Conservation (phyloP, 805 yeast genomes). For the Ogataea zsoltii region DNA sequence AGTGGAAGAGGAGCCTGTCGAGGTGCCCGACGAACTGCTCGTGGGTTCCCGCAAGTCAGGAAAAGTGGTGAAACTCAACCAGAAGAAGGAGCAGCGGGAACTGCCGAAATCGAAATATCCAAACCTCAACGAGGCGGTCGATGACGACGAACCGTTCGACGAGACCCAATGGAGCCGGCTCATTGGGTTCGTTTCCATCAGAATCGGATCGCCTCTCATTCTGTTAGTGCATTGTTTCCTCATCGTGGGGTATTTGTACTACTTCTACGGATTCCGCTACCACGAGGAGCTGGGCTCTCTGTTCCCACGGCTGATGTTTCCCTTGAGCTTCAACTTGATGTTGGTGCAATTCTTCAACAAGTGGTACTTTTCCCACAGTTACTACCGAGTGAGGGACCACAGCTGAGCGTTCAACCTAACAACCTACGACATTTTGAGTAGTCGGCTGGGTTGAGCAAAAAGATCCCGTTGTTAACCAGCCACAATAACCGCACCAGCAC, state of each 20-base stretch:
- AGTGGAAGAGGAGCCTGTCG: neutral
- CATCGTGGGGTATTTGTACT: slow-evolving; percentile 22
- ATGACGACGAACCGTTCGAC: slow-evolving; percentile 16
- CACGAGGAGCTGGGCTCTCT: slow-evolving; percentile 10
- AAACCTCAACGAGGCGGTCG: slow-evolving; percentile 11
- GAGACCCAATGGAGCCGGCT: slow-evolving; percentile 24
- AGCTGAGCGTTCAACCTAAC: too few species aligned
- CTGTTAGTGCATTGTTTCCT: slow-evolving; percentile 27
- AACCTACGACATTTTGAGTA: too few species aligned
- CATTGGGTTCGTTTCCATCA: slow-evolving; percentile 29
- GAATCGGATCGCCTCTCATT: slow-evolving; percentile 29
- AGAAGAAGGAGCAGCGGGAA: neutral
- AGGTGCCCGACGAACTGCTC: slow-evolving; percentile 5
- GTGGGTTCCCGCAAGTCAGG: slow-evolving; percentile 12
- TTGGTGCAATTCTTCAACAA: slow-evolving; percentile 30
- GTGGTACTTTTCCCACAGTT: slow-evolving; percentile 24
- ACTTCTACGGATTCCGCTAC: slow-evolving; percentile 16
- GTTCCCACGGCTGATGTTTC: slow-evolving; percentile 24
- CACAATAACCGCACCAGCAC: too few species aligned
- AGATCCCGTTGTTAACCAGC: too few species aligned
- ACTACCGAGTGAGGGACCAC: slow-evolving; percentile 22
- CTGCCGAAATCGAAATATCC: slow-evolving; percentile 9
- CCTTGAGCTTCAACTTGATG: slow-evolving; percentile 22
- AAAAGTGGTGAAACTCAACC: slow-evolving; percentile 17
- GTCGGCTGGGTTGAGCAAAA: too few species aligned